These are phyloP conservation scores for Annona cherimola DNA, from an alignment of 164 flowering plant species.

Conservation along the genomic window DNA sequence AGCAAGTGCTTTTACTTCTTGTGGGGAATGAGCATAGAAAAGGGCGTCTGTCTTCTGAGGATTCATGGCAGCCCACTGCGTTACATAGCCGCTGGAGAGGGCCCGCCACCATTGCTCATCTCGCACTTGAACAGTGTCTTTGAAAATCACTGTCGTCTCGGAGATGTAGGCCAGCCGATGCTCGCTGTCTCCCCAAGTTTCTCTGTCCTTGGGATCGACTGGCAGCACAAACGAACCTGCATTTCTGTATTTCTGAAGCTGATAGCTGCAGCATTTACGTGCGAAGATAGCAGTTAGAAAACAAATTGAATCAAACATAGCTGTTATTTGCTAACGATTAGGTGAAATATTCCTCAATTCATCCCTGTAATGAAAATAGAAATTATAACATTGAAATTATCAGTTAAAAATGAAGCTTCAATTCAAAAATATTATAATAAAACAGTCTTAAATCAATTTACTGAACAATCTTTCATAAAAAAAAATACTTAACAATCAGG, in stretches of 20 bases:
- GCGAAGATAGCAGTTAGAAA: not conserved
- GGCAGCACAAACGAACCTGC: constrained; percentile 95
- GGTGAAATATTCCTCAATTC: too few species aligned
- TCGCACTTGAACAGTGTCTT: constrained; percentile 77
- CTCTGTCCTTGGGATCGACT: constrained; percentile 81
- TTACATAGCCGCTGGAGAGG: constrained; percentile 75
- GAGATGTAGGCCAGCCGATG: constrained; percentile 96
- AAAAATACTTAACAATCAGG: too few species aligned
- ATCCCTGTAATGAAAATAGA: too few species aligned
- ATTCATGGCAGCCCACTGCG: constrained; percentile 97
- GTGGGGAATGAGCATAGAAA: constrained; percentile 80
- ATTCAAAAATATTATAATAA: too few species aligned
- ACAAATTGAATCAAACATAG: not conserved
- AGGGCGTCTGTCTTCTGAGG: constrained; percentile 91
- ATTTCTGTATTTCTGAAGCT: constrained; percentile 89
- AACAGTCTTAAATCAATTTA: too few species aligned
- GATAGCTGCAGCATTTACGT: constrained; percentile 56
- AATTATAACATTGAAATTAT: too few species aligned
- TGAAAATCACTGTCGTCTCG: constrained; percentile 95
- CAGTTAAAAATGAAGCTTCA: too few species aligned
- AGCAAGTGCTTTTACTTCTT: constrained; percentile 64
- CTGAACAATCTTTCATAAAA: too few species aligned
- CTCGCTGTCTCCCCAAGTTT: constrained; percentile 98
- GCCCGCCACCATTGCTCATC: constrained; percentile 99
- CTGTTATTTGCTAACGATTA: too few species aligned